Conservation (phyloP, 225 moss, liverwort and hornwort genomes). For the Ulota crispa region DNA sequence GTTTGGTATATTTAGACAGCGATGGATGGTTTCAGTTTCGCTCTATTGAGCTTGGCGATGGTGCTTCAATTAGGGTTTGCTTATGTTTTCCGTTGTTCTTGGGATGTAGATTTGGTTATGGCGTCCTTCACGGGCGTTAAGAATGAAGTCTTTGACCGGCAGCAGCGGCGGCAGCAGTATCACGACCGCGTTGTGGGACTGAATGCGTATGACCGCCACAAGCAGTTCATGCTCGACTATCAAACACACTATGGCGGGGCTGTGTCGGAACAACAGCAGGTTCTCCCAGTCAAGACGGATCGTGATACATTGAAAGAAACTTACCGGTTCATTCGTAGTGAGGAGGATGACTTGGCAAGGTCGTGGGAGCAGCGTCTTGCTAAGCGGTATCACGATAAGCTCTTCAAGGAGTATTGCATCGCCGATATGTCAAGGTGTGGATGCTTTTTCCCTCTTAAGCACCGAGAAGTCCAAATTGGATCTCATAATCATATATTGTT, state of each 20-base stretch:
- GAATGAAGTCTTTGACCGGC: constrained; percentile 52
- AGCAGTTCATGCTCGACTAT: constrained; percentile 67
- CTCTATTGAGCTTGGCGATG: not conserved
- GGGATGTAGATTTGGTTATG: constrained; percentile 30
- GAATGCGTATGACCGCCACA: constrained; percentile 73
- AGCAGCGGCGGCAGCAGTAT: constrained; percentile 64
- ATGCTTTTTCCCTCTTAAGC: not conserved
- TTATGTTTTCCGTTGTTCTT: not conserved
- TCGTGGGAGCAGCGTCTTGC: constrained; percentile 98
- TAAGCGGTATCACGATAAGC: constrained; percentile 95
- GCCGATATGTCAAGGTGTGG: constrained; percentile 59
- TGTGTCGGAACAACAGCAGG: constrained; percentile 20
- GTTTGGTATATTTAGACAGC: not conserved
- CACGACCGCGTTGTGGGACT: constrained; percentile 51
- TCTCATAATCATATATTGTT: not conserved
- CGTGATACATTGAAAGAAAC: constrained; percentile 83
- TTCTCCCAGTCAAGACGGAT: constrained; percentile 73
- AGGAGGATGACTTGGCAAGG: constrained; percentile 83
- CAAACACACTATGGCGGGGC: constrained; percentile 41
- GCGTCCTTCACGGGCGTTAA: constrained; percentile 54
- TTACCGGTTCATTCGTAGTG: constrained; percentile 91
- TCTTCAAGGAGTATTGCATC: constrained; percentile 94
- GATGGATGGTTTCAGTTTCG: not conserved
- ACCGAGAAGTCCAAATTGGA: not conserved
- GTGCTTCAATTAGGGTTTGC: not conserved